phyloP scores from a whole-genome alignment of 176 grass and related monocot genomes.

The Tillandsia fasciculata region DNA sequence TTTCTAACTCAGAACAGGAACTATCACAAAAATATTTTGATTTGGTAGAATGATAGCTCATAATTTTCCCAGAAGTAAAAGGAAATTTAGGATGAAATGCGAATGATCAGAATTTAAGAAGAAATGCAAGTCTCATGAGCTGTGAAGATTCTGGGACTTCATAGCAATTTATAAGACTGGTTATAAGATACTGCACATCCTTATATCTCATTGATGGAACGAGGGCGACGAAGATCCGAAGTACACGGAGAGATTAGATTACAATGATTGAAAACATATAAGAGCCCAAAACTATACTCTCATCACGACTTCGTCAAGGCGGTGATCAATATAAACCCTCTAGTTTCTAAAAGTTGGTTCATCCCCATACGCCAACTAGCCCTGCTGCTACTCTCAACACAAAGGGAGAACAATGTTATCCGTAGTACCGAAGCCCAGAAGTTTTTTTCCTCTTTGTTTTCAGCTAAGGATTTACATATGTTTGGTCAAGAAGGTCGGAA shows the following conservation, averaged over 20 bases:
- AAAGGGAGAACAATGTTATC: background rate
- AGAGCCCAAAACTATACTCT: constrained; percentile 46
- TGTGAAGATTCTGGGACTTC: too few relatives aligned
- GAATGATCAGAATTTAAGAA: background rate
- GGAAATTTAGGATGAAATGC: background rate
- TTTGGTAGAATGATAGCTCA: too few relatives aligned
- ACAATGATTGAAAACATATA: constrained; percentile 21
- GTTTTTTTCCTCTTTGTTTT: constrained; percentile 17
- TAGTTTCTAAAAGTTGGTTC: constrained; percentile 21
- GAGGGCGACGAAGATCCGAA: constrained; percentile 23
- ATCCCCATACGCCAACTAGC: constrained; percentile 22
- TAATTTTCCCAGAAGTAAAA: background rate
- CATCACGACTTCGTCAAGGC: constrained; percentile 33
- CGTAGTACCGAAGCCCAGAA: background rate
- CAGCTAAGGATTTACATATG: too few relatives aligned
- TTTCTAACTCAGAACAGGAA: too few relatives aligned
- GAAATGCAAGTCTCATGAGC: too few relatives aligned
- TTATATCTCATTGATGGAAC: constrained; percentile 31
- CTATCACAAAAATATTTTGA: too few relatives aligned
- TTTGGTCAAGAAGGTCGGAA: constrained; percentile 42
- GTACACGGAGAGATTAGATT: constrained; percentile 25
- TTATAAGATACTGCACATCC: background rate
- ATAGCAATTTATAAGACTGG: background rate
- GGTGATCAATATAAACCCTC: constrained; percentile 27
- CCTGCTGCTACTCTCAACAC: constrained; percentile 21